Evolutionary conservation across 768 basidiomycete species (phyloP).

Genomic region (Strobilomyces confusus): DNA sequence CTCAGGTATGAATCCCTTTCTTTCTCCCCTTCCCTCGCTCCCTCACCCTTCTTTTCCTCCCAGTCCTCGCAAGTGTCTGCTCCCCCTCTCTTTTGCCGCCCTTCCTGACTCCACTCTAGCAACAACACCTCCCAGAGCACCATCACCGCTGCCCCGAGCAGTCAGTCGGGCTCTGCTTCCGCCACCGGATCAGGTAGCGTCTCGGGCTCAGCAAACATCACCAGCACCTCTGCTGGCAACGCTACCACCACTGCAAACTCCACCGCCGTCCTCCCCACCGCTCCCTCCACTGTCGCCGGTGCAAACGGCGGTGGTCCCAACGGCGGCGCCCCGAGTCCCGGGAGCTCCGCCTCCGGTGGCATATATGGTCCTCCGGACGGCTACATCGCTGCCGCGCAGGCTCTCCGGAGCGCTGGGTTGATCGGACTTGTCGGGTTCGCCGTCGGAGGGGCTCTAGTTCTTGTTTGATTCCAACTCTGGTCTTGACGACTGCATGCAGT

Average conservation of each 20-base stretch:
- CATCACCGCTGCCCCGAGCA: constrained; percentile 45
- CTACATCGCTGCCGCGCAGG: constrained; percentile 56
- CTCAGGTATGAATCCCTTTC: constrained; percentile 32
- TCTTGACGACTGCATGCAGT: constrained; percentile 6
- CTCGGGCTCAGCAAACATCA: constrained; percentile 17
- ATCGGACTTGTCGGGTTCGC: constrained; percentile 43
- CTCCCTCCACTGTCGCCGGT: constrained; percentile 49
- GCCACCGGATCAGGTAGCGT: constrained; percentile 21
- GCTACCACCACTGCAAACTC: constrained; percentile 26
- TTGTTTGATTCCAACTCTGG: constrained; percentile 33
- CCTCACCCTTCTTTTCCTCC: constrained; percentile 6
- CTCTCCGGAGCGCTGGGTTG: constrained; percentile 43
- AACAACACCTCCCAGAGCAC: constrained; percentile 41
- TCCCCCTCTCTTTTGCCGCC: constrained; percentile 15
- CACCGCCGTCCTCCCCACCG: constrained; percentile 43
- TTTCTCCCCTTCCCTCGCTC: no score
- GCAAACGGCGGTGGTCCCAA: constrained; percentile 42
- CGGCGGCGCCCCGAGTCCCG: constrained; percentile 54
- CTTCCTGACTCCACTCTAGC: constrained; percentile 39
- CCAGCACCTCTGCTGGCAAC: constrained; percentile 24
- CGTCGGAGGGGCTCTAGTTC: constrained; percentile 46
- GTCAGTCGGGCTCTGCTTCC: constrained; percentile 18
- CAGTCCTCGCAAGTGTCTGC: constrained; percentile 40
- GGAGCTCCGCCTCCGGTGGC: constrained; percentile 40
- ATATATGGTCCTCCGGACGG: constrained; percentile 64